Evolutionary conservation across 768 basidiomycete species (phyloP), one percentile per base, ranked within the genome.

Genomic region (Boletus rubescentipes): DNA sequence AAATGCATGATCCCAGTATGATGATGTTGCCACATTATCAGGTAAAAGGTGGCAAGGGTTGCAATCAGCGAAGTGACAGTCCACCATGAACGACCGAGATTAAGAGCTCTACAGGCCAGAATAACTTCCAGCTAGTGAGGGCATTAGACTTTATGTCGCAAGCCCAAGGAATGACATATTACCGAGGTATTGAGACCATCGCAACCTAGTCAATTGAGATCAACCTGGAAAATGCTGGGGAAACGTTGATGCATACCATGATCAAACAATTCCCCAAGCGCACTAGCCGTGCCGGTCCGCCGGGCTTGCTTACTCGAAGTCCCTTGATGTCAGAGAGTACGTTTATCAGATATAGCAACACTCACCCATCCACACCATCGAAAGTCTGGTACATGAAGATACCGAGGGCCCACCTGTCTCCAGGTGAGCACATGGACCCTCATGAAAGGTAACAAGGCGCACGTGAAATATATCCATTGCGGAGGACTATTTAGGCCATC

Each of bases 261-360:
- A 67, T 99, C 97, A 69, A 99, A 99, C 86, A 98, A 87, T 70
- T 99, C 91, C 16, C 97, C 97, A 31, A 98, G 74, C 23, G 96
- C 96, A 5, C 97, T 92, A n/a, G 93, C 89, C 91, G 97, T 98
- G 2, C 93, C 93, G 1, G 94, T 96, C 46, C 96, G 75, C 57
- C 97, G 77, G 20, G 97, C 97, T 72, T 99, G 97, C 70, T 98
- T 98, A 15, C 96, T 93, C 59, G 3, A 43, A 40, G 21, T 29
- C 6, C 3, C 2, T 18, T 26, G 9, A 46, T 1, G 12, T 63
- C 40, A 58, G 36, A 49, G 32, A 46, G 54, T 58, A 34, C 18
- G 2, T 26, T 38, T 20, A 41, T 40, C 31, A 2, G 14, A 46
- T 9, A 45, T 2, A 21, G 20, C 6, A 20, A 7, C 9, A 8